Evolutionary conservation across 78 protist species (phyloP).

Genomic region (Andalucia godoyi): DNA sequence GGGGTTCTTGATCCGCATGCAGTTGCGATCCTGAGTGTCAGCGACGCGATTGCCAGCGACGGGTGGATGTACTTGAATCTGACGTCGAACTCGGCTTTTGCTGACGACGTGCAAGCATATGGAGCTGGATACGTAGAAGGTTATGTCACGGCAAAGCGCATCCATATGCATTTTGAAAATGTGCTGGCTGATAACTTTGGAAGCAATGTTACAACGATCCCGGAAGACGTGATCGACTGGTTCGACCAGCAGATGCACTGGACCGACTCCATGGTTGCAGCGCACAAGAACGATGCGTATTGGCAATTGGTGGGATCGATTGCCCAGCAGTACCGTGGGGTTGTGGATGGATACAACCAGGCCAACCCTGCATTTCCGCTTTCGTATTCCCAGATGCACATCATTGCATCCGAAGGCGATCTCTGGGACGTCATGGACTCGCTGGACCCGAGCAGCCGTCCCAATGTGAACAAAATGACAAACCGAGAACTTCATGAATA

Average conservation of each 20-base stretch:
- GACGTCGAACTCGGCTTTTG: slow-evolving; percentile 6
- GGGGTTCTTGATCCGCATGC: no score
- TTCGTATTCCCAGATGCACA: slow-evolving; percentile 5
- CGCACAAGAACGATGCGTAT: slow-evolving; percentile 6
- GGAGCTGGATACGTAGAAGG: slow-evolving; percentile 62
- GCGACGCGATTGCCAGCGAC: no score
- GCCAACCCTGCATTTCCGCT: slow-evolving; percentile 12
- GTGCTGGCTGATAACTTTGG: background rate
- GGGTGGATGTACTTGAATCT: slow-evolving; percentile 29
- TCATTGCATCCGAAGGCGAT: slow-evolving; percentile 33
- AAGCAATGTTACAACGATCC: background rate
- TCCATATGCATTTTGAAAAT: slow-evolving; percentile 21
- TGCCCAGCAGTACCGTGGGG: slow-evolving; percentile 12
- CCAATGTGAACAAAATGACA: background rate
- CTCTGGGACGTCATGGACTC: background rate
- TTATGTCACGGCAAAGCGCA: slow-evolving; percentile 7
- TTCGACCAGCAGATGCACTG: slow-evolving; percentile 9
- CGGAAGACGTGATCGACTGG: background rate
- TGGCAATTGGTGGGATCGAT: slow-evolving; percentile 35
- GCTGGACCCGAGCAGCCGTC: background rate
- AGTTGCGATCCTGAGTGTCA: no score
- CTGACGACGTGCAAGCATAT: slow-evolving; percentile 5
- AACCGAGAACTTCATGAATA: slow-evolving; percentile 12
- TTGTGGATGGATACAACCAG: slow-evolving; percentile 10
- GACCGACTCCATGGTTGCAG: background rate